Conservation (phyloP, 805 yeast genomes). For the Nakazawaea ernobii region DNA sequence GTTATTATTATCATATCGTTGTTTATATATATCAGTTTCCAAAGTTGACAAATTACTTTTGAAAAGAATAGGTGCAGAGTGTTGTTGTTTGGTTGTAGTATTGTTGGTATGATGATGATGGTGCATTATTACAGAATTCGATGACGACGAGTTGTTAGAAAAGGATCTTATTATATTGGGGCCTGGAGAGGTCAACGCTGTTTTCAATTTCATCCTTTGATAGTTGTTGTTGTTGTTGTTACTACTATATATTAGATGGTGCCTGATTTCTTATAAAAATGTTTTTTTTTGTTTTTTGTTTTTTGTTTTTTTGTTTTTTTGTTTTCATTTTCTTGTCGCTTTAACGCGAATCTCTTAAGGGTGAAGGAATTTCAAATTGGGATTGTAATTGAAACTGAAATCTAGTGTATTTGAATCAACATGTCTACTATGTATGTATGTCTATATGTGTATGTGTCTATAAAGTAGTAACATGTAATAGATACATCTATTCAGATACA, state of each 20-base stretch:
- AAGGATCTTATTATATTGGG: not conserved
- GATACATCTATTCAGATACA: not conserved
- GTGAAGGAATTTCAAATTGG: too few species aligned
- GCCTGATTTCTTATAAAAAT: not conserved
- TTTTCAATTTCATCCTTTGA: not conserved
- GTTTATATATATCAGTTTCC: slow-evolving; percentile 6
- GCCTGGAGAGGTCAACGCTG: not conserved
- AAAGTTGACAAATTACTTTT: not conserved
- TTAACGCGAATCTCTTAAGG: too few species aligned
- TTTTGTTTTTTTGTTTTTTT: too few species aligned
- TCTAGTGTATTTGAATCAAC: too few species aligned
- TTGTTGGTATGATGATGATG: not conserved
- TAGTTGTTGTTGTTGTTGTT: not conserved
- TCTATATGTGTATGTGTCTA: not conserved
- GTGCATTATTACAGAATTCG: slow-evolving; percentile 4
- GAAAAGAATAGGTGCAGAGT: not conserved
- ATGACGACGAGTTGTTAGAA: not conserved
- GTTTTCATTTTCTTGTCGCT: not conserved
- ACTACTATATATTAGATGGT: not conserved
- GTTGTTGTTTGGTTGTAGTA: not conserved
- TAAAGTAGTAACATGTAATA: not conserved
- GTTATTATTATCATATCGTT: not conserved
- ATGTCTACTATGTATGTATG: not conserved
- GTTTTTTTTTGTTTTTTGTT: not conserved
- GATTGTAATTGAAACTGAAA: too few species aligned